A percentile compares a stretch with the other conserved stretches of the same genome.
phyloP scores from a whole-genome alignment of 257 asterid species.

The Rhazya stricta region DNA sequence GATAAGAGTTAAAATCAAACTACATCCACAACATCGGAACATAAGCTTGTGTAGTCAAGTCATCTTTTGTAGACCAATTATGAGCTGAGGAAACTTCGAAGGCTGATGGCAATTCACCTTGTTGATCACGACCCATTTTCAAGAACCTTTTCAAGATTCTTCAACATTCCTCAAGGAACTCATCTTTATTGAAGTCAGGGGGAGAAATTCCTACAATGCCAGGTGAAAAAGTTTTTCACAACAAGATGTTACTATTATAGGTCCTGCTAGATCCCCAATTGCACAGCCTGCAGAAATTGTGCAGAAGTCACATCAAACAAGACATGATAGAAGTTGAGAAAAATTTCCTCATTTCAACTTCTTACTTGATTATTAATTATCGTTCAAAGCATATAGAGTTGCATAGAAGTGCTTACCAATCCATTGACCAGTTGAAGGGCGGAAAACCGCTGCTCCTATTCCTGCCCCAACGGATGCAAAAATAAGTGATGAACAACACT shows the following conservation, averaged over 20 bases:
- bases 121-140: background rate
- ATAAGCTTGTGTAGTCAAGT: background rate
- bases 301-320: conserved; percentile 3
- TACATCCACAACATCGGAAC: background rate
- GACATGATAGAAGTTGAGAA: background rate
- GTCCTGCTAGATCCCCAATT: conserved; percentile 79
- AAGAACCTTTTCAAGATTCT: background rate
- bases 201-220: conserved; percentile 25
- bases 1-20: background rate
- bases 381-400: background rate
- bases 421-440: conserved; percentile 93
- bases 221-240: conserved; percentile 39
- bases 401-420: conserved; percentile 43
- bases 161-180: background rate
- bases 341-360: background rate
- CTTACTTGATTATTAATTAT: background rate
- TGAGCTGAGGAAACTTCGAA: background rate
- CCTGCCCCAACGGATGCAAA: conserved; percentile 95
- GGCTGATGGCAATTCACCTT: background rate
- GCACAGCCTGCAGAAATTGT: conserved; percentile 56
- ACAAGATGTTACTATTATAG: conserved; percentile 47
- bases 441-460: conserved; percentile 52
- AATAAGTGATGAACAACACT: conserved; percentile 65
- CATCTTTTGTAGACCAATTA: background rate
- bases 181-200: background rate